Conservation (phyloP, 495 filamentous ascomycete species). For the Cercophora sp. region DNA sequence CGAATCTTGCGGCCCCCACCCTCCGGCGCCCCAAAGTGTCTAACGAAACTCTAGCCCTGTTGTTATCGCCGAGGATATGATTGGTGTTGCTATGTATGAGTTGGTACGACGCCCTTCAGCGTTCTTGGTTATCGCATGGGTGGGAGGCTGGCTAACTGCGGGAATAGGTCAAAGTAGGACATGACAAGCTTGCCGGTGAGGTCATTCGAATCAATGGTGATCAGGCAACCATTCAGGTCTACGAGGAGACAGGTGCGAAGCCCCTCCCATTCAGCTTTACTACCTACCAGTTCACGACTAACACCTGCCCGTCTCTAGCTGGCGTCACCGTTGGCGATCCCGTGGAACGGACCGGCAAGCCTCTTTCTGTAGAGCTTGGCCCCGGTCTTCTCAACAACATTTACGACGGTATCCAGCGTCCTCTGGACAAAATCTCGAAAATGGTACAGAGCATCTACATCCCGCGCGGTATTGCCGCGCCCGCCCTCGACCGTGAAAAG, state of each 20-base stretch:
- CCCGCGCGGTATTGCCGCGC: constrained; percentile 86
- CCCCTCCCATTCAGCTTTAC: constrained; percentile 5
- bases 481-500: constrained; percentile 79
- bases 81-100: constrained; percentile 99
- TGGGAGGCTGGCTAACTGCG: constrained; percentile 29
- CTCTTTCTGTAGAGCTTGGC: constrained; percentile 92
- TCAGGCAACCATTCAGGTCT: constrained; percentile 96
- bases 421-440: constrained; percentile 76
- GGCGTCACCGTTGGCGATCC: constrained; percentile 96
- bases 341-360: constrained; percentile 84
- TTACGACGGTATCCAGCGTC: constrained; percentile 98
- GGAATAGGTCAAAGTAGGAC: constrained; percentile 71
- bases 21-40: constrained; percentile 9
- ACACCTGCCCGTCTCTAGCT: constrained; percentile 46
- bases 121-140: constrained; percentile 18
- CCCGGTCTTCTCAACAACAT: constrained; percentile 98
- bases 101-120: constrained; percentile 48
- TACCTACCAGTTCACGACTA: constrained; percentile 12
- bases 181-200: constrained; percentile 87
- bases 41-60: constrained; percentile 64
- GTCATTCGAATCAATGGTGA: constrained; percentile 96
- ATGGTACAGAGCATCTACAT: constrained; percentile 88
- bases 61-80: constrained; percentile 96
- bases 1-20: constrained; percentile 7
- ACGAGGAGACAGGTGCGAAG: constrained; percentile 88